Base-by-base conservation (phyloP, 805 yeast genomes). In the Phaffomyces opuntiae region DNA sequence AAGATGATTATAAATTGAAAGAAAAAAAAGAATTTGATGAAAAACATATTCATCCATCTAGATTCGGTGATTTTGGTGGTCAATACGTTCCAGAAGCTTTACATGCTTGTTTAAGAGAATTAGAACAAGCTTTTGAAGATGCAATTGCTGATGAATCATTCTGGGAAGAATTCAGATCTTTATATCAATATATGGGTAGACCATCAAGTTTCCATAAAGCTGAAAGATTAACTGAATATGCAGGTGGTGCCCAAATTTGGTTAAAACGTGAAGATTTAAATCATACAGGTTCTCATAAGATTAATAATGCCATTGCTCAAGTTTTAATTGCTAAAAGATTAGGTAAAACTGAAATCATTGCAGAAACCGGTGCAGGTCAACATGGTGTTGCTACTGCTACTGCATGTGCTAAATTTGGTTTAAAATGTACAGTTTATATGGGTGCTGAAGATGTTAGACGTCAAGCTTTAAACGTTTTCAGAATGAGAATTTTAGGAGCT, bases 371-470 rank as follows among this genome's bases (percentile, higher is more conserved):
- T 68, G 95, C 95, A 43, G 95, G 95, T 55, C 95, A 86, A 68
- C 95, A 86, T 61, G 95, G 95, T 71, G 95, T 86, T 35, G 95
- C 95, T 36, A 86, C 93, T 43, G 95, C 95, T 29, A 86, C 95
- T 49, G 95, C 95, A 0, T 83, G 90, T 73, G 95, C 95, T 52
- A 85, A 85, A 61, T 86, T 93, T 57, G 99, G 99, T 43, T 66
- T 93, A 67, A 78, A 85, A 63, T 93, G 99, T 73, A 87, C 87
- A 14, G 95, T 93, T 33, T 91, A 79, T 62, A 93, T 93, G 99
- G 99, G 99, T 52, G 98, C 98, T 39, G 99, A 93, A 69, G 99
- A 93, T 70, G 96, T 87, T 38, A 84, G 96, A 66, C 87, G 99
- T 69, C 99, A 93, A 75, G 97, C 99, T 13, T 74, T 93, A 54